Base-by-base conservation (phyloP, 2,329 filamentous ascomycete genomes). In the Taxawa tesnikishii region DNA sequence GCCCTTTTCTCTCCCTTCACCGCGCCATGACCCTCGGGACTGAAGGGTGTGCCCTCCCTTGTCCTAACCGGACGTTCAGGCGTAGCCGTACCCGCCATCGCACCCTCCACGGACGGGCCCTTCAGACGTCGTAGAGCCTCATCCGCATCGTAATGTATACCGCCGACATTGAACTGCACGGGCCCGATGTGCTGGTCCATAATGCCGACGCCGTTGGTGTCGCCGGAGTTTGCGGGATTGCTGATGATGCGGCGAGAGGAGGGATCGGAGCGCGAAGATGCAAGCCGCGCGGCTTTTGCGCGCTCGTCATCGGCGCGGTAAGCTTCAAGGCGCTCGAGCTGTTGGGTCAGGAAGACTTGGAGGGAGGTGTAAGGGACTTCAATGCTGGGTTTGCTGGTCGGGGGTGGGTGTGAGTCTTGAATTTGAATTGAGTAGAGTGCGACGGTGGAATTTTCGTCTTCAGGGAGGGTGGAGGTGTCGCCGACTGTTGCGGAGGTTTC, bases 151-250 rank as follows among this genome's bases (percentile, higher is more conserved):
- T 56, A 56, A 52, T 94, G 85, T 41, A 98, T 94, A 32, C 90
- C 90, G 26, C 90, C 90, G 70, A 98, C 90, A 54, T 98, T 98
- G 62, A 96, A 94, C 51, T 94, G 85, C 42, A 94, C 85, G 1
- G 87, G 85, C 0, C 87, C 87, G 48, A 94, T 93, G 47, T 93
- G 85, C 48, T 88, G 82, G 45, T 76, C 78, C 33, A 70, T 65
- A 16, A 57, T 43, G 26, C 46, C 46, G 17, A 49, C 26, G 9
- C 25, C 33, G 37, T 58, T 53, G 12, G 15, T 23, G 12, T 60
- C 55, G n/a, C 58, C 62, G 38, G 42, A 53, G 38, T 45, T 44
- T 8, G 51, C 26, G 15, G 43, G 45, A 13, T 43, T 38, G 14
- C 24, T 19, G n/a, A 14, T 11, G 27, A 23, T 12, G 2, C 19